A percentile compares a stretch with the other conserved stretches of the same genome.
Conservation (phyloP, 805 yeast genomes). For the Clavispora santaluciae region DNA sequence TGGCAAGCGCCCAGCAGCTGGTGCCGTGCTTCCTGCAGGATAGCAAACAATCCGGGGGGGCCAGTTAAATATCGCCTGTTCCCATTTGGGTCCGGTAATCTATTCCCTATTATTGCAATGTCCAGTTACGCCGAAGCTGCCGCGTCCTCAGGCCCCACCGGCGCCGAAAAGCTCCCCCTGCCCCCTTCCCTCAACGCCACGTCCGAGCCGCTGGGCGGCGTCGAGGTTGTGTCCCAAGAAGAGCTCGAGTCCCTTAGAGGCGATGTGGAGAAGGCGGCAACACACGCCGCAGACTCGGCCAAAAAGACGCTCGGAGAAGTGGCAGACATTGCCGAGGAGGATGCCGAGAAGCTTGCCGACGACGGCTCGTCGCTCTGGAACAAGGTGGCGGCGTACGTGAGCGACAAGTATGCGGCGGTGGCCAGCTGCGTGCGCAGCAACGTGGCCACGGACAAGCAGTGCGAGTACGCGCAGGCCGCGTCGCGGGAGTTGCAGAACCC, state of each 20-base stretch:
- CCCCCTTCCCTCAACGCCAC: slow-evolving; percentile 22
- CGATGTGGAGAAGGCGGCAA: slow-evolving; percentile 22
- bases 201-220: slow-evolving; percentile 20
- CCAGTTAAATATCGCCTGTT: background rate
- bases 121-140: slow-evolving; percentile 39
- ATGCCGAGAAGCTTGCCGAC: slow-evolving; percentile 10
- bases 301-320: slow-evolving; percentile 10
- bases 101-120: slow-evolving; percentile 4
- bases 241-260: slow-evolving; percentile 21
- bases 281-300: slow-evolving; percentile 16
- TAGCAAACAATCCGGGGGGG: slow-evolving; percentile 15
- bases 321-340: background rate
- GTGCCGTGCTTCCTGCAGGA: slow-evolving; percentile 12
- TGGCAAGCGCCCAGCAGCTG: too few species aligned
- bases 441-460: slow-evolving; percentile 7
- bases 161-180: slow-evolving; percentile 28
- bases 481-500: slow-evolving; percentile 54
- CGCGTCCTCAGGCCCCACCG: slow-evolving; percentile 34
- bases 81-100: background rate
- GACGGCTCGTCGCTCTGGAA: slow-evolving; percentile 11
- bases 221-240: slow-evolving; percentile 19
- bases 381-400: slow-evolving; percentile 14
- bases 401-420: slow-evolving; percentile 17
- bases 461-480: slow-evolving; percentile 16
- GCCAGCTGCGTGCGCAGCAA: slow-evolving; percentile 11